A percentile compares a stretch with the other conserved stretches of the same genome.
Conservation (phyloP, 75 land plant genomes). For the Sequoiadendron giganteum region DNA sequence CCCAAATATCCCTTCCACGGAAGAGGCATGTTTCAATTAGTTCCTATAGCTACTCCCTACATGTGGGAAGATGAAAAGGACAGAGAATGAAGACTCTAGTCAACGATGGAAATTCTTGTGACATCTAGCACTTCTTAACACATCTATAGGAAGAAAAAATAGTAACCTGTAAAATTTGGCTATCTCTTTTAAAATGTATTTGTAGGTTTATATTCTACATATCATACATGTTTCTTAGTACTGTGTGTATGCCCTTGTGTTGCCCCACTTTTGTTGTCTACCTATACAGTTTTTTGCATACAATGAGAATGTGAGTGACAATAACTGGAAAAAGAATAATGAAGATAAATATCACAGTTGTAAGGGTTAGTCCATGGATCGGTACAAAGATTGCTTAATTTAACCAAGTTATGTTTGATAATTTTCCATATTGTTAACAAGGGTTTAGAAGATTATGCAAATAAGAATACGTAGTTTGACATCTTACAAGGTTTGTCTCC, state of each 20-base stretch:
- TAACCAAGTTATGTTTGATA: background rate
- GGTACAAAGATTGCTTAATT: background rate
- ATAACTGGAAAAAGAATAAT: background rate
- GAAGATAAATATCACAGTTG: background rate
- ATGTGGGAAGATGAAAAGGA: background rate
- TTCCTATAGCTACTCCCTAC: background rate
- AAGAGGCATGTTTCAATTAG: background rate
- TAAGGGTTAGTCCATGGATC: background rate
- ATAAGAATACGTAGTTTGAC: background rate
- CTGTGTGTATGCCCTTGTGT: background rate
- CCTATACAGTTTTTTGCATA: background rate
- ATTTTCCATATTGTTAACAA: background rate
- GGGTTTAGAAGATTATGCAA: background rate
- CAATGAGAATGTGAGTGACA: background rate
- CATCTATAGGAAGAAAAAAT: background rate
- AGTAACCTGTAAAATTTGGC: background rate
- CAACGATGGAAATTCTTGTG: background rate
- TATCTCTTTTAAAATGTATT: background rate
- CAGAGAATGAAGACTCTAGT: background rate
- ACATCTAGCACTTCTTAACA: background rate
- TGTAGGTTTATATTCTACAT: background rate
- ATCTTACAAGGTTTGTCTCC: conserved; percentile 94
- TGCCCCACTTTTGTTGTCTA: background rate
- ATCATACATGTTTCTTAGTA: background rate
- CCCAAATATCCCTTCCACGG: background rate